These are phyloP conservation scores for Diversispora eburnea DNA, from an alignment of 192 early-diverging fungal genomes.

Conservation along the genomic window DNA sequence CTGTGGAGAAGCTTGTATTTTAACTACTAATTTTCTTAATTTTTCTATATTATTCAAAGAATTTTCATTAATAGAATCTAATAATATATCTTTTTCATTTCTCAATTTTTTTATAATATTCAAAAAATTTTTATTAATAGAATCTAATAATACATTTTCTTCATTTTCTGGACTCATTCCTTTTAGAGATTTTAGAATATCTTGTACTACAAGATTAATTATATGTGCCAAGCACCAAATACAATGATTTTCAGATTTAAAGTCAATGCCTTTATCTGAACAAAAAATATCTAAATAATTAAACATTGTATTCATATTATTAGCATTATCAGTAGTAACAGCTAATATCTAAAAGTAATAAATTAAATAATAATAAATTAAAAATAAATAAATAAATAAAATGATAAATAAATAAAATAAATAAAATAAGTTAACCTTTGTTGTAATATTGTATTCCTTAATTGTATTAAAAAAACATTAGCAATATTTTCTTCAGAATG, in stretches of 20 bases:
- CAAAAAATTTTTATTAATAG: background rate
- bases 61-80: too few relatives aligned
- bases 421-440: background rate
- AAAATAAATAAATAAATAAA: background rate
- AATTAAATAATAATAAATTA: background rate
- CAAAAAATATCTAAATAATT: background rate
- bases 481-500: conserved; percentile 1
- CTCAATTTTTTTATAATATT: background rate
- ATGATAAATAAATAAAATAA: background rate
- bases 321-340: background rate
- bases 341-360: too few relatives aligned
- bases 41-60: too few relatives aligned
- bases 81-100: too few relatives aligned
- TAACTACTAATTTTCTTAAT: background rate
- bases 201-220: background rate
- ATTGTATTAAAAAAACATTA: background rate
- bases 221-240: background rate
- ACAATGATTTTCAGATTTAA: background rate
- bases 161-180: background rate
- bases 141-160: background rate
- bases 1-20: background rate
- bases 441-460: background rate
- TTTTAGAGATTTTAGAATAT: background rate
- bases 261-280: background rate
- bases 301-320: conserved; percentile 4